phyloP scores from a whole-genome alignment of 169 alveolate genomes.

The Hepatocystis sp. region DNA sequence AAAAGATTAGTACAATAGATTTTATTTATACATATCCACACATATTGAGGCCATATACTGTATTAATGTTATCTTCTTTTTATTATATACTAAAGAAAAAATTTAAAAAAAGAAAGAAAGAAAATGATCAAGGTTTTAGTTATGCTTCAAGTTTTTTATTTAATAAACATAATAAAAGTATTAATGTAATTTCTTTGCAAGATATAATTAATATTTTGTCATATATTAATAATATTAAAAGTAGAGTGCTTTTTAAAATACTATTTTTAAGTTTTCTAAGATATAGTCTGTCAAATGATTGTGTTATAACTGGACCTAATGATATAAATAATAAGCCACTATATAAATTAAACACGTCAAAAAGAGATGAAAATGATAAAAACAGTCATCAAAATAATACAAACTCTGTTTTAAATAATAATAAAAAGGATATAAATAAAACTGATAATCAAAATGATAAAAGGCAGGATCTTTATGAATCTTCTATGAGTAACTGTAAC shows the following conservation, averaged over 20 bases:
- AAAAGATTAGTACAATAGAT: slow-evolving; percentile 31
- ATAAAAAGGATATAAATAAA: no score
- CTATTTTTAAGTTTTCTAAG: slow-evolving; percentile 51
- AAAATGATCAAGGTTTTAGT: slow-evolving; percentile 44
- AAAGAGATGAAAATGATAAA: no score
- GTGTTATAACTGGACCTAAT: neutral
- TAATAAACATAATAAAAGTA: slow-evolving; percentile 49
- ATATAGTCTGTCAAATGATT: slow-evolving; percentile 21
- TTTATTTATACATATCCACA: slow-evolving; percentile 48
- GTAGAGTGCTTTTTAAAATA: slow-evolving; percentile 18
- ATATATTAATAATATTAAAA: slow-evolving; percentile 23
- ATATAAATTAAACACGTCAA: neutral
- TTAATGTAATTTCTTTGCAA: slow-evolving; percentile 61
- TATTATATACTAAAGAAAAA: slow-evolving; percentile 50
- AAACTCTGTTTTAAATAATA: no score
- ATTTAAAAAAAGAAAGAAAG: neutral
- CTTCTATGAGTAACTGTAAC: no score
- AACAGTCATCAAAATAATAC: no score
- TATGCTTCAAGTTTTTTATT: slow-evolving; percentile 52
- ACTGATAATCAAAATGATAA: no score
- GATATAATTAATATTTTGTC: slow-evolving; percentile 65
- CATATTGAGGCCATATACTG: slow-evolving; percentile 72
- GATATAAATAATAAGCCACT: neutral
- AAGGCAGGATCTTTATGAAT: no score
- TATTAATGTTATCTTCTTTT: slow-evolving; percentile 57